Conservation (phyloP, 805 yeast species). For the Peterozyma xylosa region DNA sequence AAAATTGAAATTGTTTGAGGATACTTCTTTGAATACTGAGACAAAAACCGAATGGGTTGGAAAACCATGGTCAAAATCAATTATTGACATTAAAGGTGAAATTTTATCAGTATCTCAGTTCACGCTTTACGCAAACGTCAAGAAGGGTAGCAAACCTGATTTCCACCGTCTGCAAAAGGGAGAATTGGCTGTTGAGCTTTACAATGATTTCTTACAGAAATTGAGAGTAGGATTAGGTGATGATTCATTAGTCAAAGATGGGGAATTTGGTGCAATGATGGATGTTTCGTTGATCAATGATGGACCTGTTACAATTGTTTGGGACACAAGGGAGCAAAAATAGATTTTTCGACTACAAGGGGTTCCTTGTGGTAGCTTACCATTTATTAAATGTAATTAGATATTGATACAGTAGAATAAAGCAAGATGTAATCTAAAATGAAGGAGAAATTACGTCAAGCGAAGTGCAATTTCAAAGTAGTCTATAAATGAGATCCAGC, state of each 20-base stretch:
- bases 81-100: constrained; percentile 60
- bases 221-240: constrained; percentile 48
- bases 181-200: constrained; percentile 38
- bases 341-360: neutral
- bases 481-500: too few species aligned
- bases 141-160: constrained; percentile 92
- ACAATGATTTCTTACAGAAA: constrained; percentile 41
- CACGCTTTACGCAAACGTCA: constrained; percentile 77
- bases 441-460: neutral
- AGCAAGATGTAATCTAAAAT: neutral
- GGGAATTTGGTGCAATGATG: constrained; percentile 97
- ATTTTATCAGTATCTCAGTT: constrained; percentile 88
- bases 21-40: constrained; percentile 21
- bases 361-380: neutral
- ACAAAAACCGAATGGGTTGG: constrained; percentile 48
- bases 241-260: constrained; percentile 64
- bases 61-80: constrained; percentile 69
- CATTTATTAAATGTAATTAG: neutral
- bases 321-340: constrained; percentile 54
- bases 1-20: constrained; percentile 68
- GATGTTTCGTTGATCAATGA: constrained; percentile 83
- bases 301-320: constrained; percentile 85
- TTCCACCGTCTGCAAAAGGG: constrained; percentile 92
- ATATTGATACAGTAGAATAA: neutral
- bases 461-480: neutral